These are phyloP conservation scores for Hibiscus tridactylites DNA, from an alignment of 345 rosid genomes.

Conservation along the genomic window DNA sequence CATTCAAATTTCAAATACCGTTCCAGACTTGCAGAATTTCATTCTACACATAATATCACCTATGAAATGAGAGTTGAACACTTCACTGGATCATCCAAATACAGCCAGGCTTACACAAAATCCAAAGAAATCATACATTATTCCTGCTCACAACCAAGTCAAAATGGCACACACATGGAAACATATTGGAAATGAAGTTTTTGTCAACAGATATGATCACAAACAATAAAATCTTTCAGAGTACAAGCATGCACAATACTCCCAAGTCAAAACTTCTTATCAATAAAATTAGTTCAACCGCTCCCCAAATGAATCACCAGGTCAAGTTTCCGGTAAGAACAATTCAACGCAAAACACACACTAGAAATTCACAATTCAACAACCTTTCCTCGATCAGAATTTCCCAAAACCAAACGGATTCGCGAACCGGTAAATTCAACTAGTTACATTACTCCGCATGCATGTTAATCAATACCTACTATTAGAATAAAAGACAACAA, in stretches of 20 bases:
- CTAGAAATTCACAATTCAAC: neutral
- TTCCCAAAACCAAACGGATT: neutral
- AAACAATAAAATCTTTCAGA: neutral
- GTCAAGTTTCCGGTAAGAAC: neutral
- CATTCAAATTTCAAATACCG: too few species aligned
- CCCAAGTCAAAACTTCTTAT: neutral
- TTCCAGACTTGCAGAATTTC: neutral
- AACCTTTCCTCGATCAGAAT: neutral
- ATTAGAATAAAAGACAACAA: neutral
- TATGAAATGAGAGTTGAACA: neutral
- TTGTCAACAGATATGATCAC: neutral
- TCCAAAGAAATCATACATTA: neutral
- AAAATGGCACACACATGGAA: neutral
- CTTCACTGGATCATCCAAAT: neutral
- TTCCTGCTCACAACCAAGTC: neutral
- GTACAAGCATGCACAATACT: neutral
- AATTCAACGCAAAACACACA: neutral
- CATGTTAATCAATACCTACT: neutral
- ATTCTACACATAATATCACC: neutral
- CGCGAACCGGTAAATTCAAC: neutral
- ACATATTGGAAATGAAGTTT: neutral
- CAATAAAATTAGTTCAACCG: neutral
- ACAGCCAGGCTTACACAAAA: neutral
- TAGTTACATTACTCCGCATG: neutral
- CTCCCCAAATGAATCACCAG: neutral